A percentile compares a stretch with the other conserved stretches of the same genome.
Conservation (phyloP, 257 asterid genomes). For the Scutellaria baicalensis region DNA sequence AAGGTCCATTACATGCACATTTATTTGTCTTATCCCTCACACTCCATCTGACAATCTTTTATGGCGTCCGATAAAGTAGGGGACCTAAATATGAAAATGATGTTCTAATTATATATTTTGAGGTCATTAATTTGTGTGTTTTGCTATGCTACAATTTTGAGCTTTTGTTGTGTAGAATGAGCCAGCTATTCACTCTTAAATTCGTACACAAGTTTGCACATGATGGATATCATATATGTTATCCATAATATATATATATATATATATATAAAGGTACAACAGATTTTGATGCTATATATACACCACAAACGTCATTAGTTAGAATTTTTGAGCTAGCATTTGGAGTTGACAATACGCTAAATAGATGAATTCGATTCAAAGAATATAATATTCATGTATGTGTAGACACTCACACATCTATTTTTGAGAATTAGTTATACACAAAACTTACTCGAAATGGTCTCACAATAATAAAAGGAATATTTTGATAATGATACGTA, state of each 20-base stretch:
- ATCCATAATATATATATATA: no score
- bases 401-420: background rate
- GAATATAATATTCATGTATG: background rate
- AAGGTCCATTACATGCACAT: conserved; percentile 29
- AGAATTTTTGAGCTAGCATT: background rate
- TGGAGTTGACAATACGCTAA: no score
- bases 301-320: no score
- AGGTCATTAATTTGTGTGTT: background rate
- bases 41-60: conserved; percentile 34
- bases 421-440: background rate
- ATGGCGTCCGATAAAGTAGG: conserved; percentile 38
- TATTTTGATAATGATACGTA: no score
- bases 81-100: conserved; percentile 47
- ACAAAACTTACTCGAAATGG: no score
- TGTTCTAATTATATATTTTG: background rate
- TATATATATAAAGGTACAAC: no score
- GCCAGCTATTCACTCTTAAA: conserved; percentile 17
- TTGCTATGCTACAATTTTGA: conserved; percentile 11
- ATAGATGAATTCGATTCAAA: no score
- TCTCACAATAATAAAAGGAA: no score
- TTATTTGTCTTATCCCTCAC: conserved; percentile 48
- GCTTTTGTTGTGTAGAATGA: conserved; percentile 23
- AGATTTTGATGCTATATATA: no score
- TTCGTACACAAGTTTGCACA: conserved; percentile 13
- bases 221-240: background rate